Base-by-base conservation (phyloP, 495 filamentous ascomycete species). In the Aspergillus asperescens region DNA sequence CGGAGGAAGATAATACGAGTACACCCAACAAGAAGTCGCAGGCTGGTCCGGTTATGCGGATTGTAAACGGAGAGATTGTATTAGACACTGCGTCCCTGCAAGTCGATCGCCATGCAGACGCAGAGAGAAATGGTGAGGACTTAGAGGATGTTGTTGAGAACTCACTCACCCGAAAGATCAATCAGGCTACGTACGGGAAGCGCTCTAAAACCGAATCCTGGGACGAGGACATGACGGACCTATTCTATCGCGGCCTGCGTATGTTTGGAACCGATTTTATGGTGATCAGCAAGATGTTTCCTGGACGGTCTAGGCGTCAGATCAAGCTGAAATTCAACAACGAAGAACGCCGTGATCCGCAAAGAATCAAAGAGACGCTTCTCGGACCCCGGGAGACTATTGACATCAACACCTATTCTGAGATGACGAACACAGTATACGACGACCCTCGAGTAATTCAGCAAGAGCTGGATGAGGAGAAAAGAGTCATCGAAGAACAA, bases 231-330 rank as follows among this genome's bases (percentile, higher is more conserved):
- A 74, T 83, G 41, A 95, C 88, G 3, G 88, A 92, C 25, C 69
- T 82, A 23, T 97, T 97, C 69, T 97, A 95, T 64, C 76, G 86
- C 16, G 86, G 85, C 0, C 73, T 98, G 2, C 73, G 79, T 23
- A 89, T 88, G 79, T 96, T 94, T 63, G 94, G 93, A 23, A 96
- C 90, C 0, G 90, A 97, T 64, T 97, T 97, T 63, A 80, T 84
- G 67, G 87, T 89, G 58, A 94, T 98, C 60, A 80, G 81, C 59
- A 83, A 81, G 53, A 76, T 96, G 75, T 95, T 98, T 62, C 82
- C 83, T 0, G 81, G 81, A 24, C 79, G 86, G 18, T 87, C 76
- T 20, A 77, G 93, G 43, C 81, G 84, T 15, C 82, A 89, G 58
- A 83, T 97, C 64, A 96, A 96, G 71, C 68, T 86, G 40, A 98